These are phyloP conservation scores for Quercus robur DNA, from an alignment of 306 rosid genomes.

Conservation along the genomic window DNA sequence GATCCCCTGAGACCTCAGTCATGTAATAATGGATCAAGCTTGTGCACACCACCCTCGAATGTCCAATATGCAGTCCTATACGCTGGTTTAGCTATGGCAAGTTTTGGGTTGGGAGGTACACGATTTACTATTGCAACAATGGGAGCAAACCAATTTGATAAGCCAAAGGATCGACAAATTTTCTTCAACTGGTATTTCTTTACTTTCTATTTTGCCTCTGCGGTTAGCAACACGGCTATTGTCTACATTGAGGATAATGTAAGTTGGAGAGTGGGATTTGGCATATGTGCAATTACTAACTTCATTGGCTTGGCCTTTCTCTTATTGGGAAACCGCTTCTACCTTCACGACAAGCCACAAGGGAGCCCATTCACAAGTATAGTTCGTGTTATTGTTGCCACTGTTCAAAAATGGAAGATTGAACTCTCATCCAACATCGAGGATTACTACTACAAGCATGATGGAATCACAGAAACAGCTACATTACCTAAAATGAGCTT, in stretches of 20 bases:
- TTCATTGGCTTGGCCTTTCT: constrained; percentile 8
- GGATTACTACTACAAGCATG: constrained; percentile 15
- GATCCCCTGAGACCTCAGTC: constrained; percentile 19
- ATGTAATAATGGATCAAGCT: constrained; percentile 3
- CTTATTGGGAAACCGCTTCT: constrained; percentile 15
- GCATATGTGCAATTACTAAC: background rate
- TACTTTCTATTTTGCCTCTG: background rate
- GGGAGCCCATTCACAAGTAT: constrained; percentile 16
- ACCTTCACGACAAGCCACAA: constrained; percentile 8
- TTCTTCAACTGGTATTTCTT: constrained; percentile 38
- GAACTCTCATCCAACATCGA: constrained; percentile 4
- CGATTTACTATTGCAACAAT: constrained; percentile 22
- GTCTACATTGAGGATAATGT: constrained; percentile 26
- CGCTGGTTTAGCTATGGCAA: background rate
- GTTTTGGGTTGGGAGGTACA: constrained; percentile 18
- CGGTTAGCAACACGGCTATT: constrained; percentile 1
- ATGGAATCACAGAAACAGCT: background rate
- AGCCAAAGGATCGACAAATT: background rate
- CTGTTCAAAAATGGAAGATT: constrained; percentile 15
- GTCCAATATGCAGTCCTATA: constrained; percentile 12
- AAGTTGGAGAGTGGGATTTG: constrained; percentile 16
- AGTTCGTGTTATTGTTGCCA: constrained; percentile 13
- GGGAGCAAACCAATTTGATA: constrained; percentile 29
- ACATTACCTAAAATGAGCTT: constrained; percentile 14
- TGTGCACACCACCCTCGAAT: constrained; percentile 9